phyloP scores from a whole-genome alignment of 139 green algal species.

The Bryopsis sp. region DNA sequence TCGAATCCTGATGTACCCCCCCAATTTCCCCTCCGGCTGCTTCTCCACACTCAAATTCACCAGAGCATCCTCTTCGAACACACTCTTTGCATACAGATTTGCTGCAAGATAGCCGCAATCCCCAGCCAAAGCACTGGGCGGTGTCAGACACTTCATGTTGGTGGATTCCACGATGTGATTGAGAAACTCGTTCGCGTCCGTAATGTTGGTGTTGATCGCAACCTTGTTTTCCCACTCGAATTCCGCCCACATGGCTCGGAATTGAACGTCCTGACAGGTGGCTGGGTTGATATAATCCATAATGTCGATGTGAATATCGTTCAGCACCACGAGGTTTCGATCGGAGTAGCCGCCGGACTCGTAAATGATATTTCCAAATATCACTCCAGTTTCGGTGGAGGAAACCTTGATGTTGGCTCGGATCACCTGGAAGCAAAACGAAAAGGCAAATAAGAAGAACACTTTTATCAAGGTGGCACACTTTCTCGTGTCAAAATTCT shows the following conservation, averaged over 20 bases:
- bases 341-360: slow-evolving; percentile 67
- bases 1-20: slow-evolving; percentile 92
- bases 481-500: too few relatives aligned
- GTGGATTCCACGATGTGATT: slow-evolving; percentile 90
- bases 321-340: slow-evolving; percentile 88
- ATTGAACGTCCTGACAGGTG: slow-evolving; percentile 69
- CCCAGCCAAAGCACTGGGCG: slow-evolving; percentile 71
- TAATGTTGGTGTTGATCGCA: slow-evolving; percentile 90
- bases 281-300: slow-evolving; percentile 99
- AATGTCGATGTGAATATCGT: slow-evolving; percentile 99
- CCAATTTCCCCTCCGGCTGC: slow-evolving; percentile 69
- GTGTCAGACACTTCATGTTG: slow-evolving; percentile 97
- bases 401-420: slow-evolving; percentile 97
- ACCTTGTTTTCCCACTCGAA: slow-evolving; percentile 97
- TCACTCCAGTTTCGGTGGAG: slow-evolving; percentile 96
- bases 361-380: slow-evolving; percentile 99
- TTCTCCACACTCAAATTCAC: slow-evolving; percentile 97
- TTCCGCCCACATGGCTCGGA: slow-evolving; percentile 86
- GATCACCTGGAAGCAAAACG: slow-evolving; percentile 68
- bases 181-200: slow-evolving; percentile 76
- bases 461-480: too few relatives aligned
- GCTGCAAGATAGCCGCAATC: slow-evolving; percentile 90
- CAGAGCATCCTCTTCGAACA: slow-evolving; percentile 98
- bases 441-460: too few relatives aligned
- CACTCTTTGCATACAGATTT: slow-evolving; percentile 95